Conservation (phyloP, 805 yeast species). For the Barnettozyma wickerhamii region DNA sequence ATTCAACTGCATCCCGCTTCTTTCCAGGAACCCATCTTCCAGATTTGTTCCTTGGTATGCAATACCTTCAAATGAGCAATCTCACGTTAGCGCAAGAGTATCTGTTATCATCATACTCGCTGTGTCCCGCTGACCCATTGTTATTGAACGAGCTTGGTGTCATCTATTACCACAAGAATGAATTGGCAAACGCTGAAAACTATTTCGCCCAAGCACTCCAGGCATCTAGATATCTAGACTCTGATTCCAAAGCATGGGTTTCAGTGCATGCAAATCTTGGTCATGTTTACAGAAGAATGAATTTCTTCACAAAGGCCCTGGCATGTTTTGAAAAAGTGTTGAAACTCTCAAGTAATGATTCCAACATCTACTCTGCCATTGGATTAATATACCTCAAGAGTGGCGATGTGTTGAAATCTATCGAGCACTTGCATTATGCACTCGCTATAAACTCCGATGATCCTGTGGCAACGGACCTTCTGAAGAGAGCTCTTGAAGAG, state of each 20-base stretch:
- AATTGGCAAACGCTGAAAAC: constrained; percentile 62
- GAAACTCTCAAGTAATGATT: constrained; percentile 62
- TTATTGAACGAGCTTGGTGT: constrained; percentile 92
- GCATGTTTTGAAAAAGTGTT: constrained; percentile 74
- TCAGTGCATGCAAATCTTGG: constrained; percentile 86
- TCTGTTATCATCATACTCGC: constrained; percentile 63
- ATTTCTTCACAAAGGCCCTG: constrained; percentile 60
- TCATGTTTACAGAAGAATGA: constrained; percentile 74
- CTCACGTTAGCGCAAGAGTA: constrained; percentile 83
- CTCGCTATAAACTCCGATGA: constrained; percentile 75
- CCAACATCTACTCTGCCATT: constrained; percentile 75
- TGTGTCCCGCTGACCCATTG: constrained; percentile 84
- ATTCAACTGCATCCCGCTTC: constrained; percentile 89
- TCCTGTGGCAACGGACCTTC: constrained; percentile 76
- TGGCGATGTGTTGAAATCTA: constrained; percentile 60
- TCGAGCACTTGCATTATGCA: constrained; percentile 75
- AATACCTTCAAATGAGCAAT: constrained; percentile 84
- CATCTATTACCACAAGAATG: constrained; percentile 72
- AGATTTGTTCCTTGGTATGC: constrained; percentile 90
- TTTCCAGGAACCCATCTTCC: constrained; percentile 93
- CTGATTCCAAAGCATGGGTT: constrained; percentile 79
- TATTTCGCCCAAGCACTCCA: constrained; percentile 67
- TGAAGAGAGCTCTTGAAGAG: constrained; percentile 71
- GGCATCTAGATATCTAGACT: constrained; percentile 62
- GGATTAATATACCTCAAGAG: constrained; percentile 77